phyloP scores from a whole-genome alignment of 176 grass and related monocot species.

The Musa itinerans region DNA sequence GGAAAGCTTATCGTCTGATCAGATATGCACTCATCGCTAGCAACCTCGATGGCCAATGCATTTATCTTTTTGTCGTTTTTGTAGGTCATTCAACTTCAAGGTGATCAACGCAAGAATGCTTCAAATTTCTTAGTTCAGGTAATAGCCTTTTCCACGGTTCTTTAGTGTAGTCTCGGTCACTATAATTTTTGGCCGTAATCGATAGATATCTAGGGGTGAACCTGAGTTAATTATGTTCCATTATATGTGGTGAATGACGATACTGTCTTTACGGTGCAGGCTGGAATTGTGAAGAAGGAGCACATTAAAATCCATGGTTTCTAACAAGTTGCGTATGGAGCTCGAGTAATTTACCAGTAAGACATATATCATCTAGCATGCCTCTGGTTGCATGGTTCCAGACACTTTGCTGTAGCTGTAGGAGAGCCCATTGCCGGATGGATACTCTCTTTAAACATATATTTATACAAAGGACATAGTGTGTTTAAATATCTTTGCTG shows the following conservation, averaged over 20 bases:
- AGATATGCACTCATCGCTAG: neutral
- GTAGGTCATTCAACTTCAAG: slow-evolving; percentile 71
- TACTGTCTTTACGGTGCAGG: neutral
- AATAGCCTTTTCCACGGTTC: neutral
- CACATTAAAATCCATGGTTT: slow-evolving; percentile 78
- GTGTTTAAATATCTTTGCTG: neutral
- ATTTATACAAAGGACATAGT: neutral
- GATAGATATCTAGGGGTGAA: neutral
- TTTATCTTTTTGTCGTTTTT: neutral
- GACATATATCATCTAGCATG: slow-evolving; percentile 15
- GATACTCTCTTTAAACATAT: neutral
- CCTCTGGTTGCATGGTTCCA: neutral
- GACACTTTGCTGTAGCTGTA: neutral
- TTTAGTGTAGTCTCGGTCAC: neutral
- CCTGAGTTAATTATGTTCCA: too few relatives aligned
- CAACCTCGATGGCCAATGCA: too few relatives aligned
- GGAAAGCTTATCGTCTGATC: neutral
- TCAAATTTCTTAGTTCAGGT: slow-evolving; percentile 69
- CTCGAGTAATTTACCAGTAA: neutral
- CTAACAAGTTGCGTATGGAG: slow-evolving; percentile 23
- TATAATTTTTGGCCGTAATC: neutral
- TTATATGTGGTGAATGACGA: neutral
- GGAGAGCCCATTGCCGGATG: neutral
- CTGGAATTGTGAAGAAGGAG: slow-evolving; percentile 71
- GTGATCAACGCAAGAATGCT: slow-evolving; percentile 73